Evolutionary conservation across 169 alveolate species (phyloP).

Genomic region (Eimeria acervulina): DNA sequence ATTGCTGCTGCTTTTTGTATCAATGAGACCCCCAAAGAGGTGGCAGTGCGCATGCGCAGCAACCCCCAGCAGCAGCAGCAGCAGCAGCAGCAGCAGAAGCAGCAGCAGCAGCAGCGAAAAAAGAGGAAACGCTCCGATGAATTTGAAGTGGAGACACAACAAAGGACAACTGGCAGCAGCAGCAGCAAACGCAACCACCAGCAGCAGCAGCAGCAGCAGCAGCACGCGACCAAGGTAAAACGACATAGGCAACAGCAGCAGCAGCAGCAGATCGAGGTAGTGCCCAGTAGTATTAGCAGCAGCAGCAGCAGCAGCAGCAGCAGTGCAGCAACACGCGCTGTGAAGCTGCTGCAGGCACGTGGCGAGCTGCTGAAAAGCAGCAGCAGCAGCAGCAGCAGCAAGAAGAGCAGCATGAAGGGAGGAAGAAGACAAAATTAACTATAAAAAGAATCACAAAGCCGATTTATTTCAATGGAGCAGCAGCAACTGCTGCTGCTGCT

Average conservation of each 20-base stretch:
- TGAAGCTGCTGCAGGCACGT: not conserved
- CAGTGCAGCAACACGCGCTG: not conserved
- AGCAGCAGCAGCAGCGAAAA: not conserved
- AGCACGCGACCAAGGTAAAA: not conserved
- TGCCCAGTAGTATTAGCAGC: not conserved
- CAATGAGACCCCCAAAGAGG: too few relatives aligned
- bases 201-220: constrained; percentile 38
- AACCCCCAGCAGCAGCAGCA: constrained; percentile 16
- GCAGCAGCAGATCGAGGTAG: constrained; percentile 63
- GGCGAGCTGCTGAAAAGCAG: not conserved
- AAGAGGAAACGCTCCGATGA: not conserved
- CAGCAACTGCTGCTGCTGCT: not conserved
- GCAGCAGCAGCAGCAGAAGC: not conserved
- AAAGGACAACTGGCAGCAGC: not conserved
- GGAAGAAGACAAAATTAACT: not conserved
- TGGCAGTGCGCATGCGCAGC: not conserved
- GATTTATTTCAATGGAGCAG: not conserved
- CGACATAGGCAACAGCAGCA: not conserved
- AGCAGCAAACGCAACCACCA: not conserved
- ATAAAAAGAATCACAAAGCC: too few relatives aligned
- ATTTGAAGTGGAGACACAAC: not conserved
- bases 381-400: constrained; percentile 11
- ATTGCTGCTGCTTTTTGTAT: too few relatives aligned
- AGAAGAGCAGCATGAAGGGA: not conserved
- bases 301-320: not conserved